Conservation (phyloP, 139 green algal species). For the Bryopsis sp. region DNA sequence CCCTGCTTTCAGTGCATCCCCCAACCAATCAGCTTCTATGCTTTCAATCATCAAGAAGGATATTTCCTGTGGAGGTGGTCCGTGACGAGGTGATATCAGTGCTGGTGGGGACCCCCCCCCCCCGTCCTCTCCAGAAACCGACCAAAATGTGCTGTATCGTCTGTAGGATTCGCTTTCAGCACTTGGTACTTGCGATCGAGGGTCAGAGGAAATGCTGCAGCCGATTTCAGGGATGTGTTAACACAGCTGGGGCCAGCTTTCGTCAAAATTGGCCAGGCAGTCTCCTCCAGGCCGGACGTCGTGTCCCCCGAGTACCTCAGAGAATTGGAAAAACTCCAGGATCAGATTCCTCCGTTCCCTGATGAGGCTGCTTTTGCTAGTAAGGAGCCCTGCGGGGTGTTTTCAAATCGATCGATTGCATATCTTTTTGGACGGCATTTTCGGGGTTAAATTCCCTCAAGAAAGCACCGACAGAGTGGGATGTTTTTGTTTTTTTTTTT, state of each 20-base stretch:
- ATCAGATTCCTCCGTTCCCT: conserved; percentile 73
- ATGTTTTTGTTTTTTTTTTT: too few species aligned
- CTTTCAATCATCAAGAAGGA: too few species aligned
- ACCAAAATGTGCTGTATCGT: not conserved
- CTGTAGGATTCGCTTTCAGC: not conserved
- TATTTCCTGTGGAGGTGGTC: too few species aligned
- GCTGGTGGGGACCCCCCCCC: too few species aligned
- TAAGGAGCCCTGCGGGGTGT: not conserved
- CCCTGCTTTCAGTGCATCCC: too few species aligned
- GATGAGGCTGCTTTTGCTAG: conserved; percentile 35
- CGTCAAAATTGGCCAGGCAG: conserved; percentile 81
- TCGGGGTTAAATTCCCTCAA: not conserved
- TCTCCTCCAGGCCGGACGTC: conserved; percentile 62
- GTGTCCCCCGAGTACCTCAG: conserved; percentile 62
- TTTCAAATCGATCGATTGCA: not conserved
- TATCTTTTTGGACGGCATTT: not conserved
- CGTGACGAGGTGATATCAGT: too few species aligned
- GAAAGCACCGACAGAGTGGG: not conserved
- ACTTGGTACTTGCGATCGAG: not conserved
- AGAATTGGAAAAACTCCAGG: conserved; percentile 69
- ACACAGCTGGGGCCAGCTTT: conserved; percentile 69
- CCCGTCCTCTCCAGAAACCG: not conserved
- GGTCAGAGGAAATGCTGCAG: conserved; percentile 16
- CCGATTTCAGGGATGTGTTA: conserved; percentile 43
- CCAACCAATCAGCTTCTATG: too few species aligned